Evolutionary conservation across 208 protist genomes (phyloP), one percentile per base, ranked within the genome.

Genomic region (Wallacemonas collosoma): DNA sequence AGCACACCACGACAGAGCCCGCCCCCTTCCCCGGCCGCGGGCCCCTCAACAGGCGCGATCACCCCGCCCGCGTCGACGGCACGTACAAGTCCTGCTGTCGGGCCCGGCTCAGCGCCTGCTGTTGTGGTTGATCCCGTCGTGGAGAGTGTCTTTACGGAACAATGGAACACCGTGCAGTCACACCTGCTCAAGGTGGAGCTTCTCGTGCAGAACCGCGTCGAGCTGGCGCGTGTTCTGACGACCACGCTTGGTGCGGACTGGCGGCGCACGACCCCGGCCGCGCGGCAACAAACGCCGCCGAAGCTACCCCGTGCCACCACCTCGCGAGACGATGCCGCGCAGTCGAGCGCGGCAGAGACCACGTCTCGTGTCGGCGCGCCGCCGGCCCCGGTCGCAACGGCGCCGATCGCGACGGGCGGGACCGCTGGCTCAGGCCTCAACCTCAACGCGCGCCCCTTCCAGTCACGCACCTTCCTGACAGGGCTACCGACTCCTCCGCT

Each of bases 111-210:
- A 26, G 26, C 26, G 26, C 26, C 26, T 26, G 26, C 43, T 12
- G 53, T 41, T 6, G 44, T 5, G 2, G 39, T 56, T 9, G 57
- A 76, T 17, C 51, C 54, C 12, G n/a, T 64, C 17, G 15, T 64
- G 41, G 56, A 26, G 47, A 51, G 60, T 39, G 56, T 73, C 51
- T 51, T 83, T 43, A 75, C 74, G 56, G 75, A 70, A 44, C 76
- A 90, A 56, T 93, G 85, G 88, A 54, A 75, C 39, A 62, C 75
- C 2, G 81, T 91, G 50, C 73, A 82, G 5, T 12, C 39, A 1
- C 77, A 85, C 50, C 83, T 91, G 8, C 39, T 72, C 43, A 54
- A 55, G 44, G 54, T 89, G 40, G 70, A 69, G 3, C 45, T 43
- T 0, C 66, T 86, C 8, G 70, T 90, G 7, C 72, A 81, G 8